Conservation (phyloP, 805 yeast genomes). For the Lachancea mirantina region DNA sequence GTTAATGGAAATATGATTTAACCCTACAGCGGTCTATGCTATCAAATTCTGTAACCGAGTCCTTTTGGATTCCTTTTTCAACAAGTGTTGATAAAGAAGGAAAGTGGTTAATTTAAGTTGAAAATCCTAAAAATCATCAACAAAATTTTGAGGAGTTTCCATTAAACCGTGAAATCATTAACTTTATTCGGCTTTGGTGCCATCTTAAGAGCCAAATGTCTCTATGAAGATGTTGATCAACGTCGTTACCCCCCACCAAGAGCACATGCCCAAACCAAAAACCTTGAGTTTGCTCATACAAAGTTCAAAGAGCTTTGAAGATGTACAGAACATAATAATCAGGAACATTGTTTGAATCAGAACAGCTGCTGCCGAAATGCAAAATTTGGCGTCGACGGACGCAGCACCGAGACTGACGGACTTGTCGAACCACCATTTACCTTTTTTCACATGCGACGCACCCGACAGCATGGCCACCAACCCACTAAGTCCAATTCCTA, state of each 20-base stretch:
- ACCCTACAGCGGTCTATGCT: no score
- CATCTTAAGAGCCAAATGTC: background rate
- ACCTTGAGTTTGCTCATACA: conserved; percentile 1
- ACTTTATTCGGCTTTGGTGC: no score
- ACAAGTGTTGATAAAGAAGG: no score
- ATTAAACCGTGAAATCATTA: no score
- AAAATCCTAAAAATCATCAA: background rate
- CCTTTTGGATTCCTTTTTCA: no score
- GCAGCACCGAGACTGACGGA: conserved; percentile 15
- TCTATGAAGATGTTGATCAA: conserved; percentile 6
- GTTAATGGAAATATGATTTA: no score
- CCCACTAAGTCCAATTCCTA: conserved; percentile 80
- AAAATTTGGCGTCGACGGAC: conserved; percentile 16
- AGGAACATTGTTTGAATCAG: conserved; percentile 18
- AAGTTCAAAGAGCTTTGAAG: conserved; percentile 1
- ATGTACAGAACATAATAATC: conserved; percentile 13
- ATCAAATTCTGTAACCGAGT: no score
- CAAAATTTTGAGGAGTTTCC: background rate
- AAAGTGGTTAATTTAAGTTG: no score
- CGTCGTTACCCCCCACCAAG: conserved; percentile 9
- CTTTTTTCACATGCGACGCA: conserved; percentile 7
- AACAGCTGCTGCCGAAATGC: conserved; percentile 22
- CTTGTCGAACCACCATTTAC: conserved; percentile 22
- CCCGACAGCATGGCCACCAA: conserved; percentile 34
- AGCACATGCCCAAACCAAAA: conserved; percentile 10